Conservation (phyloP, 768 basidiomycete species). For the Mycena kentingensis region DNA sequence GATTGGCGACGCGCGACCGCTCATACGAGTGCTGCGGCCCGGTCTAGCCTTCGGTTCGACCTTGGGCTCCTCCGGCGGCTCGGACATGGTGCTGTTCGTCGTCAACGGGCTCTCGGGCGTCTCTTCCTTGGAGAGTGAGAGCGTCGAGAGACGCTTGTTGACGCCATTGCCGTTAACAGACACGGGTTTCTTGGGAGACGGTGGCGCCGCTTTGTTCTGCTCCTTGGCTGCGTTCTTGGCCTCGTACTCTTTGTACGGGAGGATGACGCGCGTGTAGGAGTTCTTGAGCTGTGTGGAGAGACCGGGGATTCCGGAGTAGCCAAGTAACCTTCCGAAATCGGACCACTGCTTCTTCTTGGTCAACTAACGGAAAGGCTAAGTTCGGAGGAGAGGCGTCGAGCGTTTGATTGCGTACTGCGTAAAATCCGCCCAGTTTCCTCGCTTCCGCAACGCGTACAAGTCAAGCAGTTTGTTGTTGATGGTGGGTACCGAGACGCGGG, state of each 20-base stretch:
- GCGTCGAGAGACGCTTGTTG: constrained; percentile 40
- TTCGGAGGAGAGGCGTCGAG: constrained; percentile 4
- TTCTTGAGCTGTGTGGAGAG: constrained; percentile 87
- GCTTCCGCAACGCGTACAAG: constrained; percentile 88
- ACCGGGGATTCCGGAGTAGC: constrained; percentile 80
- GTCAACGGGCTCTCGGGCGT: constrained; percentile 76
- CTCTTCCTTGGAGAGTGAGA: constrained; percentile 40
- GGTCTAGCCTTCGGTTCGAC: constrained; percentile 47
- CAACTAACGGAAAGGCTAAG: constrained; percentile 53
- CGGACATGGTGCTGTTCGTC: constrained; percentile 76
- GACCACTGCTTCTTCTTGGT: constrained; percentile 86
- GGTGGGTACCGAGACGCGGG: constrained; percentile 87
- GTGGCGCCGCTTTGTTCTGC: constrained; percentile 1
- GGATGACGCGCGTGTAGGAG: constrained; percentile 87
- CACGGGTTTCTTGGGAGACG: constrained; percentile 50
- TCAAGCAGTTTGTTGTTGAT: constrained; percentile 93
- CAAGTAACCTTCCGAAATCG: constrained; percentile 77
- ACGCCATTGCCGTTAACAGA: constrained; percentile 51
- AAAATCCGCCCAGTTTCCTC: constrained; percentile 91
- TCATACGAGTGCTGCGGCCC: constrained; percentile 56
- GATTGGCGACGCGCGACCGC: constrained; percentile 36
- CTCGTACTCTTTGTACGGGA: constrained; percentile 94
- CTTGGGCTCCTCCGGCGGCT: constrained; percentile 81
- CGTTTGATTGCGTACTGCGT: constrained; percentile 57
- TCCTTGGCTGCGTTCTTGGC: constrained; percentile 28